Conservation (phyloP, 805 yeast genomes). For the Zygosaccharomyces bisporus region DNA sequence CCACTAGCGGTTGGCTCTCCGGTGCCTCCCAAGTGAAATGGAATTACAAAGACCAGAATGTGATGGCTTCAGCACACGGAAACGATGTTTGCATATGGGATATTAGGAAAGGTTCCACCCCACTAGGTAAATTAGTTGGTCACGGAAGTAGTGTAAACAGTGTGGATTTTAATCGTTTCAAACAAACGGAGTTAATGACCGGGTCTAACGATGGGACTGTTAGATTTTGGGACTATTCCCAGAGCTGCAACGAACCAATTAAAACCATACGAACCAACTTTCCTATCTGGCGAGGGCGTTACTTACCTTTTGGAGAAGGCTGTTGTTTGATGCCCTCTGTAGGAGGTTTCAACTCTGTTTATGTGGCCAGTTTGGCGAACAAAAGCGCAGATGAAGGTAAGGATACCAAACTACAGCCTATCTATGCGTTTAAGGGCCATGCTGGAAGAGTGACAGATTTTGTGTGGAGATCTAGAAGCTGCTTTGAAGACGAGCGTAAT, state of each 20-base stretch:
- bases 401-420: conserved; percentile 45
- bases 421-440: conserved; percentile 72
- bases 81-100: conserved; percentile 85
- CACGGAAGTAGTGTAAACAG: conserved; percentile 89
- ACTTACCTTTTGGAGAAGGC: conserved; percentile 83
- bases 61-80: conserved; percentile 85
- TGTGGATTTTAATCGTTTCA: conserved; percentile 68
- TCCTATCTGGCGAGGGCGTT: conserved; percentile 87
- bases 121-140: conserved; percentile 63
- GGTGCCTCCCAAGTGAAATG: conserved; percentile 95
- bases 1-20: conserved; percentile 93
- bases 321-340: conserved; percentile 87
- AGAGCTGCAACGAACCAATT: conserved; percentile 43
- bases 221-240: conserved; percentile 71
- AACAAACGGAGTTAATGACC: conserved; percentile 60
- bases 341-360: conserved; percentile 63
- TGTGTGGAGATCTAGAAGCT: conserved; percentile 71
- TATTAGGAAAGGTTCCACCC: conserved; percentile 72
- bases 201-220: conserved; percentile 85
- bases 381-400: conserved; percentile 21
- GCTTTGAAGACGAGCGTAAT: conserved; percentile 43
- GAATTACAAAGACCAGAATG: conserved; percentile 71
- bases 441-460: conserved; percentile 82
- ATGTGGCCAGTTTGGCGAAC: conserved; percentile 32
- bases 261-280: conserved; percentile 66